These are phyloP conservation scores for Paraleonurus japonicus DNA, from an alignment of 257 asterid genomes.

Conservation along the genomic window DNA sequence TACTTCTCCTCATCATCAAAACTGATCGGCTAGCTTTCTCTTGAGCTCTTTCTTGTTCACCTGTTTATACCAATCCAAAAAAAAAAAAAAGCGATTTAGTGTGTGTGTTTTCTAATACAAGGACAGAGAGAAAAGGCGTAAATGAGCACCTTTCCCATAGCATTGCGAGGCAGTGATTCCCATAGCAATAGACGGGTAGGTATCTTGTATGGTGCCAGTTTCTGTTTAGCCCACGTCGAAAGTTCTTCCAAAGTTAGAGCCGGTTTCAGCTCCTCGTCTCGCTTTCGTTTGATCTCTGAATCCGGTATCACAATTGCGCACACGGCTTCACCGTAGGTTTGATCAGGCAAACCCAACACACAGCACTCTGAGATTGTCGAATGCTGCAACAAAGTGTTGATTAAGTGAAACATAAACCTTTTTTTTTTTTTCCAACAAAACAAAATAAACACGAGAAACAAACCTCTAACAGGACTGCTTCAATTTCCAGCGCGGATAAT, in stretches of 20 bases:
- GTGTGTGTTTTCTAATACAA: no score
- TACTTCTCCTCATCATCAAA: not conserved
- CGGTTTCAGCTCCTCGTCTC: slow-evolving; percentile 65
- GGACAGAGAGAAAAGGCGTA: no score
- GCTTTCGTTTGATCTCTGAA: slow-evolving; percentile 48
- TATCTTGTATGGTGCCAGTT: slow-evolving; percentile 95
- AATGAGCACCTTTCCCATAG: slow-evolving; percentile 99
- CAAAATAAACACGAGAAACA: slow-evolving; percentile 20
- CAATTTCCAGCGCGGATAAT: slow-evolving; percentile 95
- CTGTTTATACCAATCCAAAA: slow-evolving; percentile 40
- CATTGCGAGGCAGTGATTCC: slow-evolving; percentile 89
- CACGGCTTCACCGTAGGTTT: slow-evolving; percentile 84
- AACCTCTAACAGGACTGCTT: slow-evolving; percentile 94
- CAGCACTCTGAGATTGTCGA: slow-evolving; percentile 78
- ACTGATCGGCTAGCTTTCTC: slow-evolving; percentile 43
- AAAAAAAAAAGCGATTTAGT: not conserved
- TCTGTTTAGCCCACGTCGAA: slow-evolving; percentile 82
- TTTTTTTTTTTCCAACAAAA: not conserved
- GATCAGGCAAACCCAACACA: slow-evolving; percentile 93
- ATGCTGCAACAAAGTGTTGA: slow-evolving; percentile 56
- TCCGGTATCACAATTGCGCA: slow-evolving; percentile 76
- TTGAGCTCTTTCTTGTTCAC: slow-evolving; percentile 88
- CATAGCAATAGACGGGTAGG: slow-evolving; percentile 75
- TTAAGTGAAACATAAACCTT: not conserved
- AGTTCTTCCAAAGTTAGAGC: slow-evolving; percentile 80